These are phyloP conservation scores for Dioscorea dumetorum DNA, from an alignment of 106 monocot species.

Conservation along the genomic window DNA sequence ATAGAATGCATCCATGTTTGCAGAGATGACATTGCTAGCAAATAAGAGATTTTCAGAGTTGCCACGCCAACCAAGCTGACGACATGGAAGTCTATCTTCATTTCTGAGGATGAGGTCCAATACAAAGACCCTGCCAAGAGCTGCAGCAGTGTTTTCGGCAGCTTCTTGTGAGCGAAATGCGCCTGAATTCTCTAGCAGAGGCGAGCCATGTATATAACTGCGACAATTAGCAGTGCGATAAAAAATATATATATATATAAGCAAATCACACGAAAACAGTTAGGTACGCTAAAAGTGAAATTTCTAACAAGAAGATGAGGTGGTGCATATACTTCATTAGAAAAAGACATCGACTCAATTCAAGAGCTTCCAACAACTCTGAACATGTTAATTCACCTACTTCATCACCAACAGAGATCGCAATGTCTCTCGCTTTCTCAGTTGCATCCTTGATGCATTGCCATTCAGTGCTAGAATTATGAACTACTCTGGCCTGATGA, in stretches of 20 bases:
- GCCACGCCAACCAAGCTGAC: slow-evolving; percentile 88
- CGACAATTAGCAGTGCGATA: neutral
- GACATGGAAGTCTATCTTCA: slow-evolving; percentile 86
- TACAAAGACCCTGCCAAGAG: slow-evolving; percentile 70
- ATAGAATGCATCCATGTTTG: slow-evolving; percentile 23
- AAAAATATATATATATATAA: no score
- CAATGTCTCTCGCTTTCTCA: slow-evolving; percentile 58
- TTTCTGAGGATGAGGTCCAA: slow-evolving; percentile 84
- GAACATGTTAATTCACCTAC: slow-evolving; percentile 76
- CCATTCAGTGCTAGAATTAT: slow-evolving; percentile 72
- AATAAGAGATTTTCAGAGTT: slow-evolving; percentile 73
- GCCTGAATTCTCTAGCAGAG: slow-evolving; percentile 52
- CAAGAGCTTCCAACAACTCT: slow-evolving; percentile 91
- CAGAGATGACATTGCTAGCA: slow-evolving; percentile 25
- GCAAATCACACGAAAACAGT: neutral
- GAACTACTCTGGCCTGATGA: slow-evolving; percentile 72
- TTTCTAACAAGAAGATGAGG: neutral
- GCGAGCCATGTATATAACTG: slow-evolving; percentile 91
- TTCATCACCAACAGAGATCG: slow-evolving; percentile 47
- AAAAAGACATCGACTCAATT: slow-evolving; percentile 79
- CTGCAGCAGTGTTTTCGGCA: slow-evolving; percentile 41
- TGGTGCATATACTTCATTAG: slow-evolving; percentile 69
- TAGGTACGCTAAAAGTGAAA: neutral
- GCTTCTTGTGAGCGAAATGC: slow-evolving; percentile 55
- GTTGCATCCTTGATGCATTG: slow-evolving; percentile 70